Evolutionary conservation across 179 eudicot genomes (phyloP).

Genomic region (Beta macrorhiza): DNA sequence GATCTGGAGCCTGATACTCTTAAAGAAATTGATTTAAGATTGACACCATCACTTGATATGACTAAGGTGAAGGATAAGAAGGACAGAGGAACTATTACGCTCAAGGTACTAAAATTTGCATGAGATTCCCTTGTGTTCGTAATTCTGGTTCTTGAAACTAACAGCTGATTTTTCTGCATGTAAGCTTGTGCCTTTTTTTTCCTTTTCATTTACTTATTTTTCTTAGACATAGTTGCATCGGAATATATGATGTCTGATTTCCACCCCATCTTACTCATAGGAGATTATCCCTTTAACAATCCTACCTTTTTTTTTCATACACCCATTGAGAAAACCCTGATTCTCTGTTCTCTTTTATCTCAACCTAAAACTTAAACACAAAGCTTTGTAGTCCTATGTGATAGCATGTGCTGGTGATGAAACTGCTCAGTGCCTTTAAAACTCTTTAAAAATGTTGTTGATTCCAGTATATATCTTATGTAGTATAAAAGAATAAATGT

Average conservation of each 20-base stretch:
- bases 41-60: constrained; percentile 74
- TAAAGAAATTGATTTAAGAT: constrained; percentile 63
- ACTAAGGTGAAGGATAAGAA: constrained; percentile 79
- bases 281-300: too few species aligned
- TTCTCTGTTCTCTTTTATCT: too few species aligned
- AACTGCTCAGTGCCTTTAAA: background rate
- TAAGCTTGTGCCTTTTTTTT: background rate
- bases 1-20: constrained; percentile 59
- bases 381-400: background rate
- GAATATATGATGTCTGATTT: too few species aligned
- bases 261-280: too few species aligned
- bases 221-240: too few species aligned
- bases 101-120: constrained; percentile 46
- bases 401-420: background rate
- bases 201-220: background rate
- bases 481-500: background rate
- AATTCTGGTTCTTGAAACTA: background rate
- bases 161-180: background rate
- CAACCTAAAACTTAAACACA: too few species aligned
- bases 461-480: background rate
- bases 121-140: background rate
- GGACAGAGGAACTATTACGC: constrained; percentile 80
- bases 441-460: background rate
- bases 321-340: too few species aligned
- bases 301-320: too few species aligned